Base-by-base conservation (phyloP, 2,329 filamentous ascomycete species). In the Epichloe scottii region DNA sequence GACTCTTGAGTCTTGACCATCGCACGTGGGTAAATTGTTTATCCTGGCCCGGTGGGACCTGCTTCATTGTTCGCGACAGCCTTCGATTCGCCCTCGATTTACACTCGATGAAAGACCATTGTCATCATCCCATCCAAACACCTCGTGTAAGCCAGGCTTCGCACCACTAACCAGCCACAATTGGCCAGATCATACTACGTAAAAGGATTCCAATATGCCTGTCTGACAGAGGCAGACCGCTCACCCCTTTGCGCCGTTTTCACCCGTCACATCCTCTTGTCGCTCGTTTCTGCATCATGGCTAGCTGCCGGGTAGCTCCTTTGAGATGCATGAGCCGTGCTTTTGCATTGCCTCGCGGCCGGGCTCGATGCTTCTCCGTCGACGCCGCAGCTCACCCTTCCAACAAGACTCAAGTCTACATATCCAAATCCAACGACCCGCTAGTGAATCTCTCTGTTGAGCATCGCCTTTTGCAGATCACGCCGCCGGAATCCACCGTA, bases 391-490 rank as follows among this genome's bases (percentile, higher is more conserved):
- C 70, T 1, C 57, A 73, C 54, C 62, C 71, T n/a, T 61, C 69
- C 17, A 72, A 71, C 60, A 71, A 68, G 55, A 67, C 75, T 15
- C 85, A 91, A 57, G 76, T 90, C 58, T 89, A 89, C 69, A 72
- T 81, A 54, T 90, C 87, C 11, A 71, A 70, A 54, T 85, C 81
- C 51, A 71, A 69, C 48, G 79, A 94, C 62, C 89, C 93, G 4
- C 91, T 85, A 65, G 72, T 94, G 59, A 98, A 98, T 68, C 87
- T 98, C 52, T 89, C 90, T 34, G 84, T 96, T 60, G 93, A 98
- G 71, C 89, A 97, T 65, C 84, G 87, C 66, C 82, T 98, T 33
- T 79, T 97, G 7, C 81, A 87, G 60, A 81, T 81, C 50, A 84
- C 85, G 0, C 78, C 83, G 2, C 73, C 81, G 6, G 78, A 85